These are phyloP conservation scores for Phytopythium kandeliae DNA, from an alignment of 352 stramenopile species.

Conservation along the genomic window DNA sequence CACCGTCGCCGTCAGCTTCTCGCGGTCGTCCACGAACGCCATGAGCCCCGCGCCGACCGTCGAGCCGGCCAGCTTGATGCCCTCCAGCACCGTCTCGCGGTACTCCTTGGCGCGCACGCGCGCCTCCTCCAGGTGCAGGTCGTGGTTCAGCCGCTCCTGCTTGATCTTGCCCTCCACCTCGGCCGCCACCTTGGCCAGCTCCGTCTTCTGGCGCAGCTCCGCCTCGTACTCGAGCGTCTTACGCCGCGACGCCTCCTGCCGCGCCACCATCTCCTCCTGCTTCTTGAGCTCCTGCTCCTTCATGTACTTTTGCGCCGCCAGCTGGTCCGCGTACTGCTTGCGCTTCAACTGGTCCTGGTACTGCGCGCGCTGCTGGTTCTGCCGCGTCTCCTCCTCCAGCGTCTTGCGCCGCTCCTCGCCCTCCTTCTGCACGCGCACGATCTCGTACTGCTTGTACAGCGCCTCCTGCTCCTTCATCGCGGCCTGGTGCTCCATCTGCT, in stretches of 20 bases:
- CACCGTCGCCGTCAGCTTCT: constrained; percentile 96
- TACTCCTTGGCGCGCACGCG: constrained; percentile 88
- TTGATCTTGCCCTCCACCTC: constrained; percentile 95
- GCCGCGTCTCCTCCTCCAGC: constrained; percentile 95
- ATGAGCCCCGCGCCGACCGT: constrained; percentile 93
- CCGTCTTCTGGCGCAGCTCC: constrained; percentile 91
- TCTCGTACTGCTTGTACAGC: constrained; percentile 92
- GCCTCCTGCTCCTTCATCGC: constrained; percentile 91
- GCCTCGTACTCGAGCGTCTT: constrained; percentile 98
- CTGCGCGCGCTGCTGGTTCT: constrained; percentile 95
- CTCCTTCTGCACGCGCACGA: constrained; percentile 95
- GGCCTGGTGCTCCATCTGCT: constrained; percentile 90
- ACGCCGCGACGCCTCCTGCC: constrained; percentile 94
- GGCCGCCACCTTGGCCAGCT: constrained; percentile 94
- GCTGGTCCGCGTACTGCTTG: constrained; percentile 97
- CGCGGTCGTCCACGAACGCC: constrained; percentile 92
- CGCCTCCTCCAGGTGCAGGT: constrained; percentile 96
- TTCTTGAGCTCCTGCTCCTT: constrained; percentile 97
- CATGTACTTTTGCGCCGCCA: constrained; percentile 94
- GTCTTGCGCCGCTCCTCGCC: constrained; percentile 96
- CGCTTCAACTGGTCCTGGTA: constrained; percentile 99
- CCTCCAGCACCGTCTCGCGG: constrained; percentile 94
- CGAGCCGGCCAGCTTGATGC: constrained; percentile 92
- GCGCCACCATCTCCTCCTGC: constrained; percentile 96
- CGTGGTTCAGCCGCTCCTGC: constrained; percentile 98